These are phyloP conservation scores for Penicillium expansum DNA, from an alignment of 2,329 filamentous ascomycete species.

Conservation along the genomic window DNA sequence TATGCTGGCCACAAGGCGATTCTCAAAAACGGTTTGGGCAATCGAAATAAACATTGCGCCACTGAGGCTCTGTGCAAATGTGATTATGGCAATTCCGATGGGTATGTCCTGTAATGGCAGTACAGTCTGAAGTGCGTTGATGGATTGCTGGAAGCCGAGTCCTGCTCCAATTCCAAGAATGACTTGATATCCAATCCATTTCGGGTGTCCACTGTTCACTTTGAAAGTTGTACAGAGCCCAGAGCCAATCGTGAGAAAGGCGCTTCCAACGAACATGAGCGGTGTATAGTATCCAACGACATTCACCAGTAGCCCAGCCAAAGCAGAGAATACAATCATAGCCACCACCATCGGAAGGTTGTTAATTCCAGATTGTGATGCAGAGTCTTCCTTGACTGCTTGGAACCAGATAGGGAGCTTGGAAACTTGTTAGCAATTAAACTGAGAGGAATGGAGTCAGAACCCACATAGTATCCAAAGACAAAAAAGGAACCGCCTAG, in stretches of 20 bases:
- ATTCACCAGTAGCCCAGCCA: conserved; percentile 33
- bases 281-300: conserved; percentile 42
- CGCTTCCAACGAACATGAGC: conserved; percentile 34
- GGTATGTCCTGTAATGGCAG: conserved; percentile 35
- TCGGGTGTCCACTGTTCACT: conserved; percentile 24
- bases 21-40: conserved; percentile 41
- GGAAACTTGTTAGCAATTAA: neutral
- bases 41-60: conserved; percentile 40
- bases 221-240: conserved; percentile 38
- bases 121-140: conserved; percentile 37
- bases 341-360: conserved; percentile 37
- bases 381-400: conserved; percentile 35
- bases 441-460: too few relatives aligned
- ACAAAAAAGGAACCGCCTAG: conserved; percentile 46
- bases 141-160: conserved; percentile 36
- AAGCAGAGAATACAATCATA: conserved; percentile 32
- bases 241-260: conserved; percentile 34
- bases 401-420: conserved; percentile 48
- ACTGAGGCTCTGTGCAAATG: conserved; percentile 40
- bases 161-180: conserved; percentile 38
- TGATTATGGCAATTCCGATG: conserved; percentile 36
- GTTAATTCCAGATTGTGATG: conserved; percentile 39
- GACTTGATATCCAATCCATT: conserved; percentile 42
- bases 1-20: conserved; percentile 31
- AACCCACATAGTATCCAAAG: conserved; percentile 45